Evolutionary conservation across 2,329 filamentous ascomycete species (phyloP), one percentile per base, ranked within the genome.

Genomic region (Fusarium sp.): DNA sequence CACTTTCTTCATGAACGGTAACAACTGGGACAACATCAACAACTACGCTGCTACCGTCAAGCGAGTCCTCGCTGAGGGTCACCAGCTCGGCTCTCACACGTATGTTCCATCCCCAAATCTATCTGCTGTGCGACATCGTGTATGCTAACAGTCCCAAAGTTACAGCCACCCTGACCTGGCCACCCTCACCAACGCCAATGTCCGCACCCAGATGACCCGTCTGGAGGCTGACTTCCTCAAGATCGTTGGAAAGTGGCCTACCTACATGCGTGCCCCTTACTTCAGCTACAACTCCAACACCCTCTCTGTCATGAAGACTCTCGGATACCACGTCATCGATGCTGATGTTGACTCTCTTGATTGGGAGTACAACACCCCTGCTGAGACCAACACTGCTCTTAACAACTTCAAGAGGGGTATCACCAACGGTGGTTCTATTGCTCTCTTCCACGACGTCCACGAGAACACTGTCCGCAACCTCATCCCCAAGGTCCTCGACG

Each of bases 281-380:
- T 77, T 79, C 27, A 77, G 75, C 40, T 78, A 76, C 73, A 78
- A 72, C 50, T 42, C 54, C 20, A 70, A 53, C 4, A 76, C 76
- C 53, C 63, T 78, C 48, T 50, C 63, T 14, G 74, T 76, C 51
- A 65, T 80, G 60, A 74, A 67, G 25, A 64, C 58, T 39, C 66
- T 86, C 11, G 81, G 81, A 39, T 87, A 86, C 75, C 82, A 86
- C 66, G 75, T 86, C 68, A 80, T 82, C 58, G 84, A 85, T 73
- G 85, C 85, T 70, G 82, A 86, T 70, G 77, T 87, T 36, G 85
- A 88, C 73, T 87, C 85, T 20, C 80, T 85, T 48, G 85, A 87
- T 74, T 87, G 85, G 72, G 80, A 79, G 65, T 81, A 79, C 60
- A 66, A 69, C 41, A 58, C 63, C 25, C 66, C 66, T 27, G 63